These are phyloP conservation scores for Talaromyces albobiverticillius DNA, from an alignment of 2,329 filamentous ascomycete genomes.

Conservation along the genomic window DNA sequence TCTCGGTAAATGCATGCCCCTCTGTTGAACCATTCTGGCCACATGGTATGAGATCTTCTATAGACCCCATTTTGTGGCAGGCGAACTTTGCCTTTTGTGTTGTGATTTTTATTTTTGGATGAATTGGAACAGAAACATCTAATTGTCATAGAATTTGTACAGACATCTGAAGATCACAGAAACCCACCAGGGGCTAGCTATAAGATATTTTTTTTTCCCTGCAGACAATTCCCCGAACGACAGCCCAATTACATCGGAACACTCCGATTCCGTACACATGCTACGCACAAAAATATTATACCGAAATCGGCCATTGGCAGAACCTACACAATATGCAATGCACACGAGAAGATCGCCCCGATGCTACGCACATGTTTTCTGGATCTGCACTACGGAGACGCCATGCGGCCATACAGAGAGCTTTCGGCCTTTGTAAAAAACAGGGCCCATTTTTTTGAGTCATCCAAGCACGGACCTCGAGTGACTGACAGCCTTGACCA, in stretches of 20 bases:
- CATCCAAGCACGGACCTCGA: too few species aligned
- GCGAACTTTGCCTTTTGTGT: background rate
- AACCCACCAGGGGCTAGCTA: background rate
- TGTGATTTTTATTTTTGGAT: background rate
- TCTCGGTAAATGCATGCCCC: background rate
- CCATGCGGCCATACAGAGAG: too few species aligned
- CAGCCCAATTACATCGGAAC: background rate
- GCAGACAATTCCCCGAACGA: background rate
- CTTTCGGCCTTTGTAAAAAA: too few species aligned
- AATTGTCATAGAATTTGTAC: too few species aligned
- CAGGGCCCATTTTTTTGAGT: too few species aligned
- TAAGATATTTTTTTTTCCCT: too few species aligned
- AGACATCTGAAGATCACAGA: too few species aligned
- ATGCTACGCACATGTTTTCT: background rate
- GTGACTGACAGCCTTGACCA: too few species aligned
- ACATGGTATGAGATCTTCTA: background rate
- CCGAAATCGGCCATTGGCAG: background rate
- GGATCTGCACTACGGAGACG: too few species aligned
- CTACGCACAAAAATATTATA: background rate
- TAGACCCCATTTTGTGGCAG: constrained; percentile 3
- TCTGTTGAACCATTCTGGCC: background rate
- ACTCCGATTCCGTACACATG: background rate
- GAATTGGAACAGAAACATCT: background rate
- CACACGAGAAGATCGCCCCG: background rate
- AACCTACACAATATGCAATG: background rate